Evolutionary conservation across 1,139 yeast genomes (phyloP), one percentile per base, ranked within the genome.

Genomic region (Lodderomyces theae): DNA sequence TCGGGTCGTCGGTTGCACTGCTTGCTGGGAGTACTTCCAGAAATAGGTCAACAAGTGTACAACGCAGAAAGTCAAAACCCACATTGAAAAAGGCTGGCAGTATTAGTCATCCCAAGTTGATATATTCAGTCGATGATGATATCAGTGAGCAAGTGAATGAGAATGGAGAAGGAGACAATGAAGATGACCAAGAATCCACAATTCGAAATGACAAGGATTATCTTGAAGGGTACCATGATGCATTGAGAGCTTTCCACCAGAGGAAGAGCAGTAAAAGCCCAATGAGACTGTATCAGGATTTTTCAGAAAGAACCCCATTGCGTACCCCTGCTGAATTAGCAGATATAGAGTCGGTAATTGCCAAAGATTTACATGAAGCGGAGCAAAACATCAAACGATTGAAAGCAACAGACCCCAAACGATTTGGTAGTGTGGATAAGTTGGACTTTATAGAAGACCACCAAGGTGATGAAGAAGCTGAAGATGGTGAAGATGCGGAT

Each of bases 91-190:
- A 68, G n/a, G 38, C 44, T 9, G 19, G 41, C 2, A 53, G 57
- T 12, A 63, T 55, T 24, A 51, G 56, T 7, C 63, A 56, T 26
- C 48, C 56, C 34, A 69, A 66, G 44, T 53, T 67, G 33, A 64
- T 83, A 2, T 84, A 79, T 54, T 79, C 86, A 21, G 92, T 86
- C 0, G 95, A 86, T 57, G 95, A 86, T 57, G 87, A 82, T 46
- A 62, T 69, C 17, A 56, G 57, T 51, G 83, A 64, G 37, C 52
- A 60, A 5, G 60, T 58, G 28, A 77, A 73, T 37, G 86, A 79
- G 44, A 66, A 77, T 10, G 82, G 77, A 46, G 74, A 74, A 12
- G 85, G 48, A 8, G 13, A 16, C 15, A 11, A 34, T 19, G 52
- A 45, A 2, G 51, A 43, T 18, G 43, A 35, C 8, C 77, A 44